Percentiles rank a stretch among this genome's conserved stretches.
Conservation (phyloP, 202 grass and related monocot genomes). For the Saccharum hybrid region DNA sequence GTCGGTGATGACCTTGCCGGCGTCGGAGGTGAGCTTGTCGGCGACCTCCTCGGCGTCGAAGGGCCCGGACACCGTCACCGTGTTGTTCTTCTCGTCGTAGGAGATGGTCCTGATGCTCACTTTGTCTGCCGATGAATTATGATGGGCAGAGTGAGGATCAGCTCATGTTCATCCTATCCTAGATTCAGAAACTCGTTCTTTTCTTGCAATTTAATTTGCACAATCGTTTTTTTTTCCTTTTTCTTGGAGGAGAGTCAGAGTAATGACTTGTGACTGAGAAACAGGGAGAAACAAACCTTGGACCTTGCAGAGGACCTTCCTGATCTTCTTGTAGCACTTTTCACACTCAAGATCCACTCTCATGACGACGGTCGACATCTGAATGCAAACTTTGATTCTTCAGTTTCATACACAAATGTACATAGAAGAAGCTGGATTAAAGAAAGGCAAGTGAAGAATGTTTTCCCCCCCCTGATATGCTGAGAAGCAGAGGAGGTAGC, state of each 20-base stretch:
- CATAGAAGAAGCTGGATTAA: not conserved
- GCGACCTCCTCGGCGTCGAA: slow-evolving; percentile 75
- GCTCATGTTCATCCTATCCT: no score
- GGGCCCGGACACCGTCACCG: slow-evolving; percentile 66
- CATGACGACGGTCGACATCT: slow-evolving; percentile 73
- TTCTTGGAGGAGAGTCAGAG: not conserved
- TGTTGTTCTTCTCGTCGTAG: slow-evolving; percentile 71
- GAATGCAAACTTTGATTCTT: not conserved
- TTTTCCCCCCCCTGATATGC: not conserved
- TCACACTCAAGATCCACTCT: slow-evolving; percentile 79
- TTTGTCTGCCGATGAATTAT: slow-evolving; percentile 38
- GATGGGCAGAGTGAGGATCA: no score
- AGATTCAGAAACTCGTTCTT: not conserved
- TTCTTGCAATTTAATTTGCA: not conserved
- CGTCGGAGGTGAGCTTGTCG: slow-evolving; percentile 56
- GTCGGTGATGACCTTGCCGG: slow-evolving; percentile 78
- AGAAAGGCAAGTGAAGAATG: not conserved
- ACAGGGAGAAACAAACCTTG: slow-evolving; percentile 50
- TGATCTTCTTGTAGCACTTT: slow-evolving; percentile 81
- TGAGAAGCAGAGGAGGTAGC: not conserved
- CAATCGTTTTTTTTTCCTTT: not conserved
- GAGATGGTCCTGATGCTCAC: slow-evolving; percentile 61
- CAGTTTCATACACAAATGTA: not conserved
- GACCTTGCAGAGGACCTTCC: slow-evolving; percentile 78
- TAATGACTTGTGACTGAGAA: not conserved